Percentiles rank a stretch among this genome's conserved stretches.
Conservation (phyloP, 2,329 filamentous ascomycete genomes). For the Nannizziopsis arthrosporioides region DNA sequence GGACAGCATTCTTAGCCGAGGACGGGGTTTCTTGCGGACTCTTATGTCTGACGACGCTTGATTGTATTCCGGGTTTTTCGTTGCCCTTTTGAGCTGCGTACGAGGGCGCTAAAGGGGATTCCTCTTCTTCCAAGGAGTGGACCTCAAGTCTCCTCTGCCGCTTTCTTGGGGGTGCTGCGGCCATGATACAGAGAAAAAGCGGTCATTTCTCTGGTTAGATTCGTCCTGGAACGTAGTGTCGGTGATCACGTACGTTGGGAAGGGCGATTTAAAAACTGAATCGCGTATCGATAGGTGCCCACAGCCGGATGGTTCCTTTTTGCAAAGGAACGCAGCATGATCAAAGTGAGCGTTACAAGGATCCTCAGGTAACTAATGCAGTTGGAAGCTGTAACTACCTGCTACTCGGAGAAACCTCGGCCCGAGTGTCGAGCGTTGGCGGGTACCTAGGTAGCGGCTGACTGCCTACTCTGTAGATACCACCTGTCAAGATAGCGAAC, state of each 20-base stretch:
- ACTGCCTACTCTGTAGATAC: too few species aligned
- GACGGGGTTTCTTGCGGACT: not conserved
- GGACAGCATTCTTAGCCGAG: not conserved
- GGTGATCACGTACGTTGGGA: too few species aligned
- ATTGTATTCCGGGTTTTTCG: not conserved
- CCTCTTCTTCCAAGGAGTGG: conserved; percentile 22
- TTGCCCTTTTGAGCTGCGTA: not conserved
- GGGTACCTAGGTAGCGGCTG: too few species aligned
- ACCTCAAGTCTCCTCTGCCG: conserved; percentile 26
- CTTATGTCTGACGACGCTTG: not conserved
- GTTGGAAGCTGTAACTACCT: too few species aligned
- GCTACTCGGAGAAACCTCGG: too few species aligned
- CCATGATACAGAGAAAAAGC: conserved; percentile 21
- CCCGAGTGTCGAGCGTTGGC: too few species aligned
- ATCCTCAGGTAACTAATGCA: too few species aligned
- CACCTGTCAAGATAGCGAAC: too few species aligned
- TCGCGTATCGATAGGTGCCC: too few species aligned
- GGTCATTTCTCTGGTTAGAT: not conserved
- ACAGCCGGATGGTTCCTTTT: too few species aligned
- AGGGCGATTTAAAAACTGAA: not conserved
- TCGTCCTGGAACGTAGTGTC: not conserved
- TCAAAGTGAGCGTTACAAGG: too few species aligned
- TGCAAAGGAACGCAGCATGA: too few species aligned
- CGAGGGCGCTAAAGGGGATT: conserved; percentile 5
- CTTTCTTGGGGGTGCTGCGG: conserved; percentile 25